Evolutionary conservation across 1,284 basidiomycete species (phyloP).

Genomic region (Sporisorium sorghi): DNA sequence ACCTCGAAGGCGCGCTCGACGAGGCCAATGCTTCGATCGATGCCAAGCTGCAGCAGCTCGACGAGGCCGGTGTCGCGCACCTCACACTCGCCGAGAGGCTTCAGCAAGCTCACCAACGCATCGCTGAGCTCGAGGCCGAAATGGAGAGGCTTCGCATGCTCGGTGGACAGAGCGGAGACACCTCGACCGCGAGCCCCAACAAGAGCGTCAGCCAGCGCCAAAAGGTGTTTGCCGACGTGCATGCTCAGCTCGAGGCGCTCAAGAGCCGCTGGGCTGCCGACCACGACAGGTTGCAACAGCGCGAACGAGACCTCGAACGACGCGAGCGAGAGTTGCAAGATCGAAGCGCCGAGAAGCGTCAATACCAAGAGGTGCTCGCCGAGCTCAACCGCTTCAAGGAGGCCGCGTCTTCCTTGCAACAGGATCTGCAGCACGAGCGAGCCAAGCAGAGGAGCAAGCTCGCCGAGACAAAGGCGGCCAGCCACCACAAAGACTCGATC

Average conservation of each 20-base stretch:
- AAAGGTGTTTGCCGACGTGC: slow-evolving; percentile 43
- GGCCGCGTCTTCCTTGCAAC: slow-evolving; percentile 40
- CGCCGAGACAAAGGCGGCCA: slow-evolving; percentile 25
- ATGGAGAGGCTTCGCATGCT: slow-evolving; percentile 33
- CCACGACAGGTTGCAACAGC: slow-evolving; percentile 38
- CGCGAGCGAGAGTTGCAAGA: slow-evolving; percentile 45
- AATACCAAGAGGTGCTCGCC: slow-evolving; percentile 35
- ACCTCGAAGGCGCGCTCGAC: slow-evolving; percentile 52
- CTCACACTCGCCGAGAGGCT: slow-evolving; percentile 49
- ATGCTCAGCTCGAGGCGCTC: slow-evolving; percentile 51
- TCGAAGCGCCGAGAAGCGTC: slow-evolving; percentile 40
- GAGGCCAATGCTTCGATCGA: slow-evolving; percentile 57
- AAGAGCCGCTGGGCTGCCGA: slow-evolving; percentile 53
- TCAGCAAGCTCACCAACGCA: slow-evolving; percentile 39
- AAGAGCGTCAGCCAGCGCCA: slow-evolving; percentile 42
- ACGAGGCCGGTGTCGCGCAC: slow-evolving; percentile 46
- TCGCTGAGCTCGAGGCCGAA: slow-evolving; percentile 52
- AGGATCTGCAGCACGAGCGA: slow-evolving; percentile 39
- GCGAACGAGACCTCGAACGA: slow-evolving; percentile 42
- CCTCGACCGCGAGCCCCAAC: slow-evolving; percentile 23
- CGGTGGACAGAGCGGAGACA: slow-evolving; percentile 21
- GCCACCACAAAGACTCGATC: slow-evolving; percentile 41
- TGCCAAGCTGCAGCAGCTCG: slow-evolving; percentile 54
- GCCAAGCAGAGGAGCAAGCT: slow-evolving; percentile 39
- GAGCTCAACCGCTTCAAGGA: slow-evolving; percentile 45